These are phyloP conservation scores for Thelonectria discophora DNA, from an alignment of 2,329 filamentous ascomycete species.

Conservation along the genomic window DNA sequence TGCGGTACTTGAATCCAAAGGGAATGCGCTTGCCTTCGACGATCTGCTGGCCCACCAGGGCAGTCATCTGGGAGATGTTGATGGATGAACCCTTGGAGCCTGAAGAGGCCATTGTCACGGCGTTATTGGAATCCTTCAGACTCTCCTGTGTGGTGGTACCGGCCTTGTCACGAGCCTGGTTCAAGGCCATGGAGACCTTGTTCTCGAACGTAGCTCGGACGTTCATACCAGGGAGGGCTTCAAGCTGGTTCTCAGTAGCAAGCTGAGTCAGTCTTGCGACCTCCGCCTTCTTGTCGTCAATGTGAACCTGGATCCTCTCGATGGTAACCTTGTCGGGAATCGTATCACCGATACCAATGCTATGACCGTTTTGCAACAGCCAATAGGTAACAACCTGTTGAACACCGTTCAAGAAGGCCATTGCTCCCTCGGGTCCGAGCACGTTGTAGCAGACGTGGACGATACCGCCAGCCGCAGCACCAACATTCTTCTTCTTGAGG, in stretches of 20 bases:
- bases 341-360: constrained; percentile 97
- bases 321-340: constrained; percentile 91
- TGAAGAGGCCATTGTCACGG: constrained; percentile 93
- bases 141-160: constrained; percentile 91
- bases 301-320: constrained; percentile 81
- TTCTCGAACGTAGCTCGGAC: constrained; percentile 98
- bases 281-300: constrained; percentile 81
- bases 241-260: constrained; percentile 87
- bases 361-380: constrained; percentile 95
- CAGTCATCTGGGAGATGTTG: constrained; percentile 99
- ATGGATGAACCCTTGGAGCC: constrained; percentile 99
- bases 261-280: constrained; percentile 78
- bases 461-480: constrained; percentile 88
- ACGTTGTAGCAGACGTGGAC: constrained; percentile 98
- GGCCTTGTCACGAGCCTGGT: constrained; percentile 95
- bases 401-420: constrained; percentile 94
- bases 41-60: constrained; percentile 96
- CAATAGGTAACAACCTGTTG: constrained; percentile 97
- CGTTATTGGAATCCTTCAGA: constrained; percentile 95
- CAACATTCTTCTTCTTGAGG: constrained; percentile 92
- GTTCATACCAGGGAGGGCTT: constrained; percentile 97
- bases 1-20: constrained; percentile 98
- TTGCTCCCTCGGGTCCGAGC: constrained; percentile 83
- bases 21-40: constrained; percentile 99
- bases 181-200: constrained; percentile 92